Evolutionary conservation across 176 grass and related monocot species (phyloP).

Genomic region (Juncus inflexus): DNA sequence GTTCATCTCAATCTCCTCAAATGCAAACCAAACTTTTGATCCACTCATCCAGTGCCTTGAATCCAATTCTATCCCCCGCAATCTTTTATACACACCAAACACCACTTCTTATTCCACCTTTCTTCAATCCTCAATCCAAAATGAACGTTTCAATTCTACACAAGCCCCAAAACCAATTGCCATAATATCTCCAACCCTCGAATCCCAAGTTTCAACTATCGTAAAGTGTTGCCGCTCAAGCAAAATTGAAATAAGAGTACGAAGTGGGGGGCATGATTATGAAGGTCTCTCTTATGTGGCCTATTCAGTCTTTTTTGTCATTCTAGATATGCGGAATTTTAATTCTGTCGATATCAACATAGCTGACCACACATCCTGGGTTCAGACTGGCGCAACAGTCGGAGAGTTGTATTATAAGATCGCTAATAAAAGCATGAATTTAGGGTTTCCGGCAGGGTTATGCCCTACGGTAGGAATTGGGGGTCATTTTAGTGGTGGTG

Average conservation of each 20-base stretch:
- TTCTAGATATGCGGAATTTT: slow-evolving; percentile 27
- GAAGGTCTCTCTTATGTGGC: slow-evolving; percentile 43
- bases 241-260: slow-evolving; percentile 13
- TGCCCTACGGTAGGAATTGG: slow-evolving; percentile 33
- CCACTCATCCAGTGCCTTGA: slow-evolving; percentile 32
- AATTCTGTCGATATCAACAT: slow-evolving; percentile 20
- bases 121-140: slow-evolving; percentile 31
- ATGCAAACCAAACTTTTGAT: slow-evolving; percentile 12
- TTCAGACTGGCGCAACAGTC: slow-evolving; percentile 36
- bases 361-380: slow-evolving; percentile 26
- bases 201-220: slow-evolving; percentile 27
- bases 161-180: slow-evolving; percentile 26
- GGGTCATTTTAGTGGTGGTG: slow-evolving; percentile 37
- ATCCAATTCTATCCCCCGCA: neutral
- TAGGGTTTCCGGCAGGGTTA: slow-evolving; percentile 25
- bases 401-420: slow-evolving; percentile 42
- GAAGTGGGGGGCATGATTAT: slow-evolving; percentile 42
- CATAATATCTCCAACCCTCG: slow-evolving; percentile 23
- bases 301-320: slow-evolving; percentile 5
- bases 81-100: slow-evolving; percentile 7
- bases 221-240: slow-evolving; percentile 13
- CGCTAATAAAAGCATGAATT: slow-evolving; percentile 16
- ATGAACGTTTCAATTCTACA: slow-evolving; percentile 27
- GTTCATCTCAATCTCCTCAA: slow-evolving; percentile 1
- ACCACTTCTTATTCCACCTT: slow-evolving; percentile 19